Evolutionary conservation across 306 rosid genomes (phyloP).

Genomic region (Myrica gale): DNA sequence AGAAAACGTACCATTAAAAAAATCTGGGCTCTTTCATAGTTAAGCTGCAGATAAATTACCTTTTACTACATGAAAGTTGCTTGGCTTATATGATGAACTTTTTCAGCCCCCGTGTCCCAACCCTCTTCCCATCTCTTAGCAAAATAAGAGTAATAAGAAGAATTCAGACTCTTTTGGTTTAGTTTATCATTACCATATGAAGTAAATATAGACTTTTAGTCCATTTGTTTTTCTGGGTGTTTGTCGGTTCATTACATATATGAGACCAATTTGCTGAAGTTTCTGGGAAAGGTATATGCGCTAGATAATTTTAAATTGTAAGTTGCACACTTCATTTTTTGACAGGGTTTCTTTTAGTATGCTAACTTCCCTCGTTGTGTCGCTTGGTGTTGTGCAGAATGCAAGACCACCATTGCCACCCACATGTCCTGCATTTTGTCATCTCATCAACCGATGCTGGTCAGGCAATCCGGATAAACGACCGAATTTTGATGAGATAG

Average conservation of each 20-base stretch:
- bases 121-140: too few relatives aligned
- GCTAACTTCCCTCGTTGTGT: neutral
- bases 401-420: conserved; percentile 89
- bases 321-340: neutral
- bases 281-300: neutral
- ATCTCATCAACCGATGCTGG: conserved; percentile 83
- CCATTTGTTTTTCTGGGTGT: neutral
- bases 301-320: neutral
- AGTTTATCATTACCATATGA: neutral
- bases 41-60: neutral
- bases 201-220: too few relatives aligned
- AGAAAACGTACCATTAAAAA: neutral
- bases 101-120: too few relatives aligned
- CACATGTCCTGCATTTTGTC: conserved; percentile 73
- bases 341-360: neutral
- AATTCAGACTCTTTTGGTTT: neutral
- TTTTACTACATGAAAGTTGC: neutral
- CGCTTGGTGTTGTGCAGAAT: conserved; percentile 55
- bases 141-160: neutral
- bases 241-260: neutral
- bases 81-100: too few relatives aligned
- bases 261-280: neutral
- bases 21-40: neutral
- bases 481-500: conserved; percentile 81
- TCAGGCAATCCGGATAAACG: conserved; percentile 66